Conservation (phyloP, 2,329 filamentous ascomycete genomes). For the Annulohypoxylon truncatum region DNA sequence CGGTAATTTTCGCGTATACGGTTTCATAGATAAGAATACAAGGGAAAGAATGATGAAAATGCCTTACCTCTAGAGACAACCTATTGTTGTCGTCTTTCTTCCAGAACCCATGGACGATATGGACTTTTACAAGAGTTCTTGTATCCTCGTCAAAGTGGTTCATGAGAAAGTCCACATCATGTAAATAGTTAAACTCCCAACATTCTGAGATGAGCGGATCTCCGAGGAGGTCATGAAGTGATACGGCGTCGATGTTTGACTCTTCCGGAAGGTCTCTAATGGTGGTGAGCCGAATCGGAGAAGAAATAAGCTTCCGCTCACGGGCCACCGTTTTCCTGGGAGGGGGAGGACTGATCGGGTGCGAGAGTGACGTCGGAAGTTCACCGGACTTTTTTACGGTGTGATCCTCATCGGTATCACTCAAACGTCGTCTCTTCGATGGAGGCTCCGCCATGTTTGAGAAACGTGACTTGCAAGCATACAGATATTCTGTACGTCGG, state of each 20-base stretch:
- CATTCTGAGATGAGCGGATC: slow-evolving; percentile 78
- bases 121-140: slow-evolving; percentile 61
- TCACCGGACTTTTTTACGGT: slow-evolving; percentile 10
- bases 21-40: not conserved
- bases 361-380: slow-evolving; percentile 49
- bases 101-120: slow-evolving; percentile 72
- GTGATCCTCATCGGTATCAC: slow-evolving; percentile 25
- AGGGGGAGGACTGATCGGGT: slow-evolving; percentile 63
- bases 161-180: slow-evolving; percentile 69
- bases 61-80: slow-evolving; percentile 66
- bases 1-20: not conserved
- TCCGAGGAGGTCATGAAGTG: slow-evolving; percentile 74
- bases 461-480: not conserved
- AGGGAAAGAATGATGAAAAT: not conserved
- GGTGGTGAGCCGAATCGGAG: slow-evolving; percentile 78
- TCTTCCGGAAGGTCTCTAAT: slow-evolving; percentile 71
- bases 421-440: slow-evolving; percentile 45
- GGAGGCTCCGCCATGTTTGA: slow-evolving; percentile 43
- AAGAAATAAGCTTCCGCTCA: slow-evolving; percentile 55
- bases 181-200: slow-evolving; percentile 77
- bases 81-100: slow-evolving; percentile 73
- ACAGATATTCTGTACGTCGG: not conserved
- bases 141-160: slow-evolving; percentile 64
- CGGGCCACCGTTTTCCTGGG: slow-evolving; percentile 52
- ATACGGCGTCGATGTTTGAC: slow-evolving; percentile 74